These are phyloP conservation scores for Aspergillus sclerotiicarbonarius DNA, from an alignment of 495 filamentous ascomycete genomes.

Conservation along the genomic window DNA sequence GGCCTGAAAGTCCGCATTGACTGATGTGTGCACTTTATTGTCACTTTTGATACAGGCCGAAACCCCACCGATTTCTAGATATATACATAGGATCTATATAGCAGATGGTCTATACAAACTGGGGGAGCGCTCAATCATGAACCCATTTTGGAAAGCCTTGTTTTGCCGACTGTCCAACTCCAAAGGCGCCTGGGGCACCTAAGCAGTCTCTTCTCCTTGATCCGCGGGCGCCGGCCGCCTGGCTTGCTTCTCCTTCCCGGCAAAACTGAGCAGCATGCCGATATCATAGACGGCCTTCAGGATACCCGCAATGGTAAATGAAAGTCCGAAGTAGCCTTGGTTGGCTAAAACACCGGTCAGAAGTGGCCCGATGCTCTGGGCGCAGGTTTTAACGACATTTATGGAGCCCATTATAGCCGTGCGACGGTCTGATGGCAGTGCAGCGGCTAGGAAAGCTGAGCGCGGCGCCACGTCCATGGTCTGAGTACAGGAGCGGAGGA, in stretches of 20 bases:
- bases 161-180: neutral
- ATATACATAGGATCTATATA: neutral
- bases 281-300: slow-evolving; percentile 72
- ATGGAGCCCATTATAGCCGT: slow-evolving; percentile 76
- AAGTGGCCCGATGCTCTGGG: slow-evolving; percentile 61
- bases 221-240: neutral
- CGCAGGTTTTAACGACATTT: slow-evolving; percentile 64
- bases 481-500: slow-evolving; percentile 67
- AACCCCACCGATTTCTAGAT: neutral
- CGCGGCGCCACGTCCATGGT: slow-evolving; percentile 84
- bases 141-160: neutral
- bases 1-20: too few species aligned
- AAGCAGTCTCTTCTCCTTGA: neutral
- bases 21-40: too few species aligned
- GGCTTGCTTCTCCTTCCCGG: slow-evolving; percentile 30
- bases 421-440: slow-evolving; percentile 67
- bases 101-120: neutral
- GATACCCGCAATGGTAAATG: slow-evolving; percentile 68
- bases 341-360: slow-evolving; percentile 69
- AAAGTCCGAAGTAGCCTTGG: slow-evolving; percentile 62
- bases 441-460: slow-evolving; percentile 73
- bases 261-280: slow-evolving; percentile 68
- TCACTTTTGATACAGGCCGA: too few species aligned
- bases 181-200: neutral
- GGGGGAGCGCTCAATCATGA: neutral